Evolutionary conservation across 495 filamentous ascomycete genomes (phyloP).

Genomic region (Aspergillus kassunensis): DNA sequence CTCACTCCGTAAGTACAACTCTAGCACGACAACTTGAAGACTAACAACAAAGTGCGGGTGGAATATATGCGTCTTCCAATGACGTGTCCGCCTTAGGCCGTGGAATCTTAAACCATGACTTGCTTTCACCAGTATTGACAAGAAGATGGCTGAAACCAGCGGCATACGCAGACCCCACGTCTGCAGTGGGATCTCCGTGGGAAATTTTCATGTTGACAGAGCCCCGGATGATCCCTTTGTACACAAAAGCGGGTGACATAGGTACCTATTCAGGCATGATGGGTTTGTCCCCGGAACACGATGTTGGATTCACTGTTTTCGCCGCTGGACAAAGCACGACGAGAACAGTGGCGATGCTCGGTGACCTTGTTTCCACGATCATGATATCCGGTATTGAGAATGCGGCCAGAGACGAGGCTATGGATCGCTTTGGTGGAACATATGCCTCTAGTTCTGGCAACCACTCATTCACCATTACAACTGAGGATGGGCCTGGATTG

Average conservation of each 20-base stretch:
- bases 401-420: constrained; percentile 40
- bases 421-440: constrained; percentile 31
- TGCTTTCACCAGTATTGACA: constrained; percentile 43
- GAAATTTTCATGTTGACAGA: constrained; percentile 37
- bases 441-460: constrained; percentile 31
- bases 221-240: constrained; percentile 43
- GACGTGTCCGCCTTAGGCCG: constrained; percentile 53
- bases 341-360: constrained; percentile 18
- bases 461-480: constrained; percentile 37
- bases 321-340: constrained; percentile 30
- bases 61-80: constrained; percentile 50
- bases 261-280: constrained; percentile 43
- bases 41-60: constrained; percentile 42
- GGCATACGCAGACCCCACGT: constrained; percentile 40
- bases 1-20: constrained; percentile 38
- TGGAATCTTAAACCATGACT: constrained; percentile 48
- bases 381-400: constrained; percentile 44
- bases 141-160: constrained; percentile 56
- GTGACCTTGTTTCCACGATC: constrained; percentile 31
- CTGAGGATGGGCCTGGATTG: constrained; percentile 43
- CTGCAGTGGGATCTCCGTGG: constrained; percentile 54
- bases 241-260: constrained; percentile 52
- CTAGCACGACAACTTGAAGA: background rate
- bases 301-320: constrained; percentile 49
- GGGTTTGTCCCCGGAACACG: constrained; percentile 49